Conservation (phyloP, 164 flowering plant species). For the Vitis cinerea region DNA sequence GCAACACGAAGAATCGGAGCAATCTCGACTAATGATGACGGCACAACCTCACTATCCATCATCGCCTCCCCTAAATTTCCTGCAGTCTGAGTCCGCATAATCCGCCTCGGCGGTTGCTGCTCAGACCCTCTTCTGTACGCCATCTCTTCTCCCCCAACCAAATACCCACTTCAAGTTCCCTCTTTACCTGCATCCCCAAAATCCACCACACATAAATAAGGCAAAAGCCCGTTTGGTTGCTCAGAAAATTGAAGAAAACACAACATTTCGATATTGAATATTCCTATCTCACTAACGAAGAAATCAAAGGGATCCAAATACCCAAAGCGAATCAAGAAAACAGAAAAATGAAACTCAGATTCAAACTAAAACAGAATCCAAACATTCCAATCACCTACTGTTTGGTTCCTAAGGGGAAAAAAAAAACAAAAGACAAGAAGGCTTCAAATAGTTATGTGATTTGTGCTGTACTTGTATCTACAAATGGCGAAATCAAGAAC, state of each 20-base stretch:
- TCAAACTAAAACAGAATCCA: too few relatives aligned
- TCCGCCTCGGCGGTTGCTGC: constrained; percentile 43
- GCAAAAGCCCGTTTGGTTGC: not conserved
- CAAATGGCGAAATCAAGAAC: too few relatives aligned
- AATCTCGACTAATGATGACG: constrained; percentile 71
- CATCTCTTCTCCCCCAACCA: constrained; percentile 13
- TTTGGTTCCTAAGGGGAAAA: not conserved
- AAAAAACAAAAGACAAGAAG: too few relatives aligned
- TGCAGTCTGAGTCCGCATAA: constrained; percentile 59
- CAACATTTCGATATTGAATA: too few relatives aligned
- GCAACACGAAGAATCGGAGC: constrained; percentile 94
- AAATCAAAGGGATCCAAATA: too few relatives aligned
- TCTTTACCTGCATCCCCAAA: not conserved
- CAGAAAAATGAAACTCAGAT: too few relatives aligned
- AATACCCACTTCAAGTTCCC: not conserved
- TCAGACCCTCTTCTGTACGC: constrained; percentile 37
- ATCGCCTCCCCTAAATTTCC: constrained; percentile 66
- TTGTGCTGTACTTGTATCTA: too few relatives aligned
- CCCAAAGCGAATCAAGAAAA: too few relatives aligned
- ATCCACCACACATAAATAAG: not conserved
- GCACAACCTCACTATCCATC: constrained; percentile 80
- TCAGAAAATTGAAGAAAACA: not conserved
- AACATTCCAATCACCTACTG: not conserved
- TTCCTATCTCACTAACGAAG: too few relatives aligned
- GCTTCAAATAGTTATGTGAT: too few relatives aligned